Evolutionary conservation across 495 filamentous ascomycete species (phyloP).

Genomic region (Aspergillus ostianus): DNA sequence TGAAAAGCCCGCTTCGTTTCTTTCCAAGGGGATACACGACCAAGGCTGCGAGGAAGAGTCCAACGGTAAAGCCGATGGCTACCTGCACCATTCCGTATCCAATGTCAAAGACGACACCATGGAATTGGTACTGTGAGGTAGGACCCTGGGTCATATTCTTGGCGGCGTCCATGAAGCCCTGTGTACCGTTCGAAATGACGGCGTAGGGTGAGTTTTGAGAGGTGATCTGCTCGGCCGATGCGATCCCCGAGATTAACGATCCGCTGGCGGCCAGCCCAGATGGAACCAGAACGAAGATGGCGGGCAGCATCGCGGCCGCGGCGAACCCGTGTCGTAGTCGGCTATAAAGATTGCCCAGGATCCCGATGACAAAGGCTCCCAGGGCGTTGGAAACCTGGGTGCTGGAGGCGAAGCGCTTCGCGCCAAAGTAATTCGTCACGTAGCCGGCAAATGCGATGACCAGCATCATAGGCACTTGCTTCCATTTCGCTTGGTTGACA

Average conservation of each 20-base stretch:
- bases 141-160: constrained; percentile 30
- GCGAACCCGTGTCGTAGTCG: constrained; percentile 81
- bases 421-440: constrained; percentile 78
- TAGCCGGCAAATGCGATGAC: constrained; percentile 83
- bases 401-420: constrained; percentile 68
- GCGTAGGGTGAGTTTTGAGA: constrained; percentile 46
- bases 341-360: constrained; percentile 85
- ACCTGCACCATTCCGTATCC: constrained; percentile 87
- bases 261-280: constrained; percentile 84
- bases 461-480: constrained; percentile 84
- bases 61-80: constrained; percentile 90
- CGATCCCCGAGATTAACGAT: constrained; percentile 78
- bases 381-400: constrained; percentile 78
- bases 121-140: constrained; percentile 26
- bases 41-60: constrained; percentile 80
- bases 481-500: constrained; percentile 89
- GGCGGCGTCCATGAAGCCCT: constrained; percentile 46
- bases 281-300: constrained; percentile 93
- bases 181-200: constrained; percentile 48
- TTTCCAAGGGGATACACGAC: constrained; percentile 92
- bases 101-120: constrained; percentile 74
- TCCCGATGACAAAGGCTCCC: constrained; percentile 81
- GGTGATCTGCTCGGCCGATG: constrained; percentile 77
- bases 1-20: constrained; percentile 84
- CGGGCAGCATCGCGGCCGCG: constrained; percentile 84